Evolutionary conservation across 2,329 filamentous ascomycete species (phyloP).

Genomic region (Botrytis medusae): DNA sequence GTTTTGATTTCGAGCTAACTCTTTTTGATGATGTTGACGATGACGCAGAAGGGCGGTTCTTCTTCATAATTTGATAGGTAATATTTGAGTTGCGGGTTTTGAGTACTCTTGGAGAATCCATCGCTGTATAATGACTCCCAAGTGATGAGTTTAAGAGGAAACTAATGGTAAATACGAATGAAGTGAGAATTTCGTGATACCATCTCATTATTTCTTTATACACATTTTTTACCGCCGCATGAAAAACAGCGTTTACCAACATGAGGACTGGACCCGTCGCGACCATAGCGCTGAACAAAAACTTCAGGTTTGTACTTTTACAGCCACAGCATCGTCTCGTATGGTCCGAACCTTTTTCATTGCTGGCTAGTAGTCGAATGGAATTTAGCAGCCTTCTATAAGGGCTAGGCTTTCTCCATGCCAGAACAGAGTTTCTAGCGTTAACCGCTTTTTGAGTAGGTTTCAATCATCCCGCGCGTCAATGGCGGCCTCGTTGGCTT

Average conservation of each 20-base stretch:
- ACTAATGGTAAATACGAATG: background rate
- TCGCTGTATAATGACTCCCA: background rate
- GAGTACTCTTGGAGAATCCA: constrained; percentile 8
- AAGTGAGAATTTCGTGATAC: background rate
- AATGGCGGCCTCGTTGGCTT: background rate
- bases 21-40: background rate
- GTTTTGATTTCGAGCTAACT: background rate
- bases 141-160: background rate
- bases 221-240: background rate
- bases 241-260: background rate
- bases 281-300: background rate
- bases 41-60: background rate
- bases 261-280: background rate
- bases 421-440: background rate
- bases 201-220: constrained; percentile 1
- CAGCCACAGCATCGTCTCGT: too few species aligned
- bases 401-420: background rate
- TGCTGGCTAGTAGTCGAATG: background rate
- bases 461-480: background rate
- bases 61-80: constrained; percentile 1
- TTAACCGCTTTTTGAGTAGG: background rate
- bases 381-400: background rate
- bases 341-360: background rate
- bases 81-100: constrained; percentile 2
- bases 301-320: background rate